Conservation (phyloP, 306 rosid species). For the Oemleria cerasiformis region DNA sequence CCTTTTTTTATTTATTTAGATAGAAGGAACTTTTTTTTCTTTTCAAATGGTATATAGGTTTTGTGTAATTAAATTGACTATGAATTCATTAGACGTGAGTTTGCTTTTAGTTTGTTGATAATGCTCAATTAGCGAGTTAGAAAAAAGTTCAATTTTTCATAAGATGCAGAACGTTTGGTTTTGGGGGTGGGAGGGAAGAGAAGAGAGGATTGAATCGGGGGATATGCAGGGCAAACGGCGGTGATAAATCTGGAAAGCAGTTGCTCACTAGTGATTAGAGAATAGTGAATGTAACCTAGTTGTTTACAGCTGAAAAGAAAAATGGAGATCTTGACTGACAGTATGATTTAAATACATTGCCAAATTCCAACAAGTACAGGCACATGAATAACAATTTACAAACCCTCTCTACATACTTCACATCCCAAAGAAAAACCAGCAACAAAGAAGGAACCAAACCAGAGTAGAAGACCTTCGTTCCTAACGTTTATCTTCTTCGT, state of each 20-base stretch:
- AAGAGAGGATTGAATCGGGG: too few species aligned
- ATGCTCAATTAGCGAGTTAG: too few species aligned
- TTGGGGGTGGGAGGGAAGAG: too few species aligned
- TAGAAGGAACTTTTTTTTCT: too few species aligned
- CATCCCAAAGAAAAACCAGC: background rate
- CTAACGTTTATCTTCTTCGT: background rate
- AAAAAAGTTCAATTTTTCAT: too few species aligned
- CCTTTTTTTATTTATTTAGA: too few species aligned
- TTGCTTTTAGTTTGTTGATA: too few species aligned
- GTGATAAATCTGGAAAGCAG: background rate
- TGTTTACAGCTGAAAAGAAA: background rate
- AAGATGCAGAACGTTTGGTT: too few species aligned
- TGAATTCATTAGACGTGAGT: too few species aligned
- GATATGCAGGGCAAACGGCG: background rate
- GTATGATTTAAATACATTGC: background rate
- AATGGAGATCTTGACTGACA: background rate
- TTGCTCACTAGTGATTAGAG: background rate
- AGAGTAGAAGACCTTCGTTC: conserved; percentile 13
- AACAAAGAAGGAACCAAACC: conserved; percentile 12
- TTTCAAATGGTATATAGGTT: too few species aligned
- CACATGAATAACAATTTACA: background rate
- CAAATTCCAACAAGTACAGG: background rate
- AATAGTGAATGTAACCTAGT: background rate
- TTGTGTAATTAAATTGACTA: too few species aligned
- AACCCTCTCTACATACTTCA: background rate